These are phyloP conservation scores for Ustulina deusta DNA, from an alignment of 2,329 filamentous ascomycete species.

Conservation along the genomic window DNA sequence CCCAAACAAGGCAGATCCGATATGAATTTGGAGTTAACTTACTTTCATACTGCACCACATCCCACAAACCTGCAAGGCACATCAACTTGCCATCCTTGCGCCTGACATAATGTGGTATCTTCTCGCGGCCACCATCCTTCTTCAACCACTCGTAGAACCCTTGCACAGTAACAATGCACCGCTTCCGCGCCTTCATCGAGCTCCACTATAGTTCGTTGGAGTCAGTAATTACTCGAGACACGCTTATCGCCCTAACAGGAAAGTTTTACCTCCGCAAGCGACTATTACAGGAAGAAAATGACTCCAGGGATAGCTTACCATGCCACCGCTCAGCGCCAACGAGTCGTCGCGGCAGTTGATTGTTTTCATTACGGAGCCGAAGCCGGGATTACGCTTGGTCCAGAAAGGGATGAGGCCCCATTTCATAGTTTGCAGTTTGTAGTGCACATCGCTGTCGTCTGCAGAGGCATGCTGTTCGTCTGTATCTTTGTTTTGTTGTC, in stretches of 20 bases:
- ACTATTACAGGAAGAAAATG: too few species aligned
- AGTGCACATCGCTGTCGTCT: conserved; percentile 58
- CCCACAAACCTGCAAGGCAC: conserved; percentile 93
- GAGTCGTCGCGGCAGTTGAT: conserved; percentile 97
- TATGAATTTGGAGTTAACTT: conserved; percentile 33
- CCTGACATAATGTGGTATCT: conserved; percentile 85
- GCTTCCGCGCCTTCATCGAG: conserved; percentile 87
- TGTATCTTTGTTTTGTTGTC: conserved; percentile 6
- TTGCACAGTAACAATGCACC: conserved; percentile 88
- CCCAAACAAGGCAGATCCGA: background rate
- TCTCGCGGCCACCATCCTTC: conserved; percentile 76
- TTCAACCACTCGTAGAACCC: conserved; percentile 98
- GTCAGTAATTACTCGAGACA: too few species aligned
- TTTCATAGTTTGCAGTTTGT: conserved; percentile 92
- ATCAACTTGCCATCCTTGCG: conserved; percentile 85
- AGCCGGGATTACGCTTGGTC: conserved; percentile 87
- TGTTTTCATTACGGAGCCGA: conserved; percentile 81
- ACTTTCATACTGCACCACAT: conserved; percentile 85
- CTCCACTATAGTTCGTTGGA: too few species aligned
- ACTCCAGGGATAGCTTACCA: too few species aligned
- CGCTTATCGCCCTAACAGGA: too few species aligned
- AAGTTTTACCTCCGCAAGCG: too few species aligned
- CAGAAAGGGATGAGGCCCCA: conserved; percentile 96
- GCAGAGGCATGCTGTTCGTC: conserved; percentile 31
- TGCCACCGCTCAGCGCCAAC: conserved; percentile 77